Conservation (phyloP, 352 stramenopile genomes). For the Pythium brassicae region DNA sequence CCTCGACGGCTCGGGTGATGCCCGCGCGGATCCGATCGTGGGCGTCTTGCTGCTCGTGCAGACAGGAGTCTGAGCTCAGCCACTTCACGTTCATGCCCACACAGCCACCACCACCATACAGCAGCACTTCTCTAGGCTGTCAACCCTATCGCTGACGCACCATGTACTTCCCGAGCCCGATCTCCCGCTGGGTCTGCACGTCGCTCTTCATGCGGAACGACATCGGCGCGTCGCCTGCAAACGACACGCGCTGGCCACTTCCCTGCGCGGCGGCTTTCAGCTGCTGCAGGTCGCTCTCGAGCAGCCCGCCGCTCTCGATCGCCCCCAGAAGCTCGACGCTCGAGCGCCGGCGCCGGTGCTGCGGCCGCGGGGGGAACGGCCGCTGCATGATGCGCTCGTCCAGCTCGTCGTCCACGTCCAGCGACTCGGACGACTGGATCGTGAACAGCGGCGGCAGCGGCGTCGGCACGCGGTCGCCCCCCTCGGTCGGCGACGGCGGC, state of each 20-base stretch:
- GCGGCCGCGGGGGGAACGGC: slow-evolving; percentile 4
- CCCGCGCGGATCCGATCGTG: slow-evolving; percentile 56
- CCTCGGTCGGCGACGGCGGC: slow-evolving; percentile 3
- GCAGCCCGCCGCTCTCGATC: slow-evolving; percentile 49
- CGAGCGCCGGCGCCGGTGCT: slow-evolving; percentile 37
- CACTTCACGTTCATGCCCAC: neutral
- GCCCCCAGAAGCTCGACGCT: slow-evolving; percentile 62
- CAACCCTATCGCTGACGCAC: no score
- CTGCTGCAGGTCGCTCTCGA: slow-evolving; percentile 31
- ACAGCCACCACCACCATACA: neutral
- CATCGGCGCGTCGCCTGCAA: slow-evolving; percentile 9
- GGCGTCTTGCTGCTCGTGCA: slow-evolving; percentile 40
- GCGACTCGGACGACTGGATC: slow-evolving; percentile 30
- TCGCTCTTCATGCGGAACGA: slow-evolving; percentile 35
- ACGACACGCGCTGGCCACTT: slow-evolving; percentile 1
- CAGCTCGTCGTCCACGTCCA: slow-evolving; percentile 12
- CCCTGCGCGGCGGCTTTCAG: slow-evolving; percentile 13
- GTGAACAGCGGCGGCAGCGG: slow-evolving; percentile 20
- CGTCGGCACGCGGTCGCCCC: neutral
- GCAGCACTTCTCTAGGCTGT: no score
- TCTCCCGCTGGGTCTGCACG: slow-evolving; percentile 48
- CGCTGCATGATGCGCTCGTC: slow-evolving; percentile 5
- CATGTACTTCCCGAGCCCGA: slow-evolving; percentile 71
- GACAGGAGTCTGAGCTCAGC: slow-evolving; percentile 2
- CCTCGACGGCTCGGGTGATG: slow-evolving; percentile 39